Evolutionary conservation across 768 basidiomycete species (phyloP).

Genomic region (Gloeostereum incarnatum): DNA sequence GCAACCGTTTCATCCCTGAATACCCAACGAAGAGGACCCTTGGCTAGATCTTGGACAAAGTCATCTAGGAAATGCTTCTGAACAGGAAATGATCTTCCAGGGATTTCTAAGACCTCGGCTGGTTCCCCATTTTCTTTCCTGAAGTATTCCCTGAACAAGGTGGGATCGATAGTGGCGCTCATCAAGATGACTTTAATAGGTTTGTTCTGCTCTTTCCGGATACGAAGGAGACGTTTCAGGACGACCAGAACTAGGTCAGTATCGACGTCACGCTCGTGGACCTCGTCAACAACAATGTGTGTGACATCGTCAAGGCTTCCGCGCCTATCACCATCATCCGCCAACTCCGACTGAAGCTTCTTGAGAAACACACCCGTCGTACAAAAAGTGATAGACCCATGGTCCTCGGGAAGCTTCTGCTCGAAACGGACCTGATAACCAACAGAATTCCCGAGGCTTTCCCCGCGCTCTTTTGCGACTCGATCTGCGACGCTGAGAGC

Average conservation of each 20-base stretch:
- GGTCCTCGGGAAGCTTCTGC: conserved; percentile 60
- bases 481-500: conserved; percentile 89
- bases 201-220: conserved; percentile 58
- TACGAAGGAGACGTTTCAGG: conserved; percentile 71
- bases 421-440: conserved; percentile 95
- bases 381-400: conserved; percentile 87
- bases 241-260: conserved; percentile 87
- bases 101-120: conserved; percentile 69
- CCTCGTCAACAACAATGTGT: conserved; percentile 92
- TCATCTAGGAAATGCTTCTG: conserved; percentile 75
- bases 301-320: conserved; percentile 66
- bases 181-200: conserved; percentile 86
- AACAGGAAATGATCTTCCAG: conserved; percentile 91
- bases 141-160: conserved; percentile 87
- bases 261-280: conserved; percentile 92
- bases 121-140: conserved; percentile 45
- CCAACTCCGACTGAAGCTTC: conserved; percentile 68
- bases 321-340: conserved; percentile 22
- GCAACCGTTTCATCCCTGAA: conserved; percentile 60
- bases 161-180: conserved; percentile 93
- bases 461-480: conserved; percentile 82
- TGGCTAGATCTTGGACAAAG: conserved; percentile 44
- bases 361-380: conserved; percentile 89
- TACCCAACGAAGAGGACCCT: conserved; percentile 47
- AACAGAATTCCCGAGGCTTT: conserved; percentile 57